phyloP scores from a whole-genome alignment of 1,284 basidiomycete genomes.

The Vanrija sp. region DNA sequence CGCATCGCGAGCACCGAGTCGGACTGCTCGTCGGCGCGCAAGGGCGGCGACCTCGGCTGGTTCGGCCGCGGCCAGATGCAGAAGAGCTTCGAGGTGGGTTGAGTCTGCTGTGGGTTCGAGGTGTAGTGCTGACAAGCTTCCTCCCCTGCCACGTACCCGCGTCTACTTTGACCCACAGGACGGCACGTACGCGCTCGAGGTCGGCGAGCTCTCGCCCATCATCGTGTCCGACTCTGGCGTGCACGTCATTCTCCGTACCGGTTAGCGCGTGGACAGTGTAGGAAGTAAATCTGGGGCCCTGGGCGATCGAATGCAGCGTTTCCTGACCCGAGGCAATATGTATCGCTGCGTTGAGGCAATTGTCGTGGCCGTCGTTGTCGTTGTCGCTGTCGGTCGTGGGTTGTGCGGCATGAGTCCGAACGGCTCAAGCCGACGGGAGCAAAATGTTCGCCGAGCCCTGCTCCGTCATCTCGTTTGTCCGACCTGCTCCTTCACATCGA shows the following conservation, averaged over 20 bases:
- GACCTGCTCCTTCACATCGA: neutral
- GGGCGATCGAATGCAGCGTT: no score
- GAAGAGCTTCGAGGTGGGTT: conserved; percentile 75
- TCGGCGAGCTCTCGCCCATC: conserved; percentile 81
- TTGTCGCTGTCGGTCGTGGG: no score
- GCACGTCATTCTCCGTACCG: conserved; percentile 88
- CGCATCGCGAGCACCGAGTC: conserved; percentile 70
- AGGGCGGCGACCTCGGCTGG: conserved; percentile 78
- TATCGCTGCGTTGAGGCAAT: no score
- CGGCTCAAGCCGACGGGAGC: no score
- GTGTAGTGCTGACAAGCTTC: neutral
- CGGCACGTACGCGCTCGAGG: conserved; percentile 71
- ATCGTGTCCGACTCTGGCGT: conserved; percentile 94
- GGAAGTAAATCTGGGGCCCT: no score
- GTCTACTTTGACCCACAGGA: conserved; percentile 51
- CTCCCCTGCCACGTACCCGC: neutral
- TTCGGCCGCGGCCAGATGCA: conserved; percentile 93
- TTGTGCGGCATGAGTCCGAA: no score
- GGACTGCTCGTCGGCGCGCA: conserved; percentile 78
- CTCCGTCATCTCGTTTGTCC: no score
- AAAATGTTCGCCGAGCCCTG: no score
- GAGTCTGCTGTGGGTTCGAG: neutral
- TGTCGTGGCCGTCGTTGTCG: no score
- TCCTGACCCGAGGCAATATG: no score
- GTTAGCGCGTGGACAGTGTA: conserved; percentile 44